Percentiles rank a stretch among this genome's conserved stretches.
Evolutionary conservation across 2,329 filamentous ascomycete genomes (phyloP).

Genomic region (Alternaria novae-zelandiae): DNA sequence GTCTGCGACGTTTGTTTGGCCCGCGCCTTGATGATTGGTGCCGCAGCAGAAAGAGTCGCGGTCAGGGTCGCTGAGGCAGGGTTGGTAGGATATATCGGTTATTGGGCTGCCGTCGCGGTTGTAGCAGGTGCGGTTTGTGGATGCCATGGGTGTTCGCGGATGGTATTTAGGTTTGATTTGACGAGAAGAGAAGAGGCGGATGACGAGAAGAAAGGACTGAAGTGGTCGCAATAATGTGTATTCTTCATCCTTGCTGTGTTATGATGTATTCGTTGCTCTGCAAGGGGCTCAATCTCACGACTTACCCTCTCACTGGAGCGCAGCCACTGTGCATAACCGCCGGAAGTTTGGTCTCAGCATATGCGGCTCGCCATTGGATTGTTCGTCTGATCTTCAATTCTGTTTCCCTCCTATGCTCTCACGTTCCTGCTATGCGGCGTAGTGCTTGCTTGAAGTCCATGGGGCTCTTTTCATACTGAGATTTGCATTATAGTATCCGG

Average conservation of each 20-base stretch:
- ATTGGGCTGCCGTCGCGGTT: background rate
- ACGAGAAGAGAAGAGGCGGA: background rate
- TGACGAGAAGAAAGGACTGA: too few relatives aligned
- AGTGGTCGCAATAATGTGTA: background rate
- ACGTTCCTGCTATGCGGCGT: background rate
- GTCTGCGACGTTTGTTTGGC: background rate
- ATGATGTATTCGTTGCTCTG: background rate
- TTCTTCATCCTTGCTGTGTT: background rate
- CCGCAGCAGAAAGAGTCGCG: background rate
- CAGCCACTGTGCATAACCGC: background rate
- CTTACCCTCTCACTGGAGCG: background rate
- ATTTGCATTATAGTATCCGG: background rate
- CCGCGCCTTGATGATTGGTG: background rate
- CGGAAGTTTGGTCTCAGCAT: background rate
- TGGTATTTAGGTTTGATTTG: background rate
- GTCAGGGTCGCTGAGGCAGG: background rate
- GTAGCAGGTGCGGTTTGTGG: background rate
- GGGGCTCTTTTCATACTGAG: background rate
- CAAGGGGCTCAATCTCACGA: background rate
- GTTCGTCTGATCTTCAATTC: background rate
- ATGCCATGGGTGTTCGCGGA: background rate
- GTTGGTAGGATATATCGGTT: background rate
- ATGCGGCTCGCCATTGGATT: background rate
- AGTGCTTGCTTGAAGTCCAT: background rate
- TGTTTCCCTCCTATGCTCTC: background rate